Evolutionary conservation across 768 basidiomycete species (phyloP).

Genomic region (Suillus plorans): DNA sequence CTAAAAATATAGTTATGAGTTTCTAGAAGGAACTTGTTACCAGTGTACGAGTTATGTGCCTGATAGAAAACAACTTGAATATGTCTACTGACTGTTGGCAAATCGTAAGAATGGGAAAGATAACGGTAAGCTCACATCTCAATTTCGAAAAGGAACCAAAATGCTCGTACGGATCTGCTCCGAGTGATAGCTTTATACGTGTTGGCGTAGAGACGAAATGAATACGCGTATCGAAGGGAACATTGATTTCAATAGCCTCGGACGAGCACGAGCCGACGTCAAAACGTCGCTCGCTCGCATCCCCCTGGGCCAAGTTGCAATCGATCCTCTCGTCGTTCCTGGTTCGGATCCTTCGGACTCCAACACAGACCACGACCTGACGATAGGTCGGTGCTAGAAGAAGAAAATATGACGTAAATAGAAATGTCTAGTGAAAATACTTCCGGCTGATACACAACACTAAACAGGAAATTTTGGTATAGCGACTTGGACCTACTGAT

Average conservation of each 20-base stretch:
- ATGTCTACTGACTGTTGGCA: not conserved
- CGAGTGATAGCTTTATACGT: not conserved
- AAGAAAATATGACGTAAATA: too few relatives aligned
- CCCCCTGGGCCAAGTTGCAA: not conserved
- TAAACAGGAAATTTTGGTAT: too few relatives aligned
- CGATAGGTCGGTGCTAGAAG: not conserved
- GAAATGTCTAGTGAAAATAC: too few relatives aligned
- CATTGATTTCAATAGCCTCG: not conserved
- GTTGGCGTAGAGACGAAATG: not conserved
- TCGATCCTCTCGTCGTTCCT: not conserved
- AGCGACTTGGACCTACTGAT: too few relatives aligned
- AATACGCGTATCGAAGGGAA: not conserved
- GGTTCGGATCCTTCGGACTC: not conserved
- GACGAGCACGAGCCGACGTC: not conserved
- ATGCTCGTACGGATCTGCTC: not conserved
- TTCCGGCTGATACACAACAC: too few relatives aligned
- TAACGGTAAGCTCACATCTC: not conserved
- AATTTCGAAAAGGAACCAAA: not conserved
- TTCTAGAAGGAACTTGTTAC: too few relatives aligned
- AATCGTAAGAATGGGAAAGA: not conserved
- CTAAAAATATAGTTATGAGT: too few relatives aligned
- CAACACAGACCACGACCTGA: not conserved
- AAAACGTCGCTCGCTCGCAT: not conserved
- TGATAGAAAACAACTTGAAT: not conserved
- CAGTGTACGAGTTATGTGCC: too few relatives aligned